Percentiles rank a stretch among this genome's conserved stretches.
These are phyloP conservation scores for Wickerhamomyces sp. DNA, from an alignment of 1,139 yeast genomes.

Conservation along the genomic window DNA sequence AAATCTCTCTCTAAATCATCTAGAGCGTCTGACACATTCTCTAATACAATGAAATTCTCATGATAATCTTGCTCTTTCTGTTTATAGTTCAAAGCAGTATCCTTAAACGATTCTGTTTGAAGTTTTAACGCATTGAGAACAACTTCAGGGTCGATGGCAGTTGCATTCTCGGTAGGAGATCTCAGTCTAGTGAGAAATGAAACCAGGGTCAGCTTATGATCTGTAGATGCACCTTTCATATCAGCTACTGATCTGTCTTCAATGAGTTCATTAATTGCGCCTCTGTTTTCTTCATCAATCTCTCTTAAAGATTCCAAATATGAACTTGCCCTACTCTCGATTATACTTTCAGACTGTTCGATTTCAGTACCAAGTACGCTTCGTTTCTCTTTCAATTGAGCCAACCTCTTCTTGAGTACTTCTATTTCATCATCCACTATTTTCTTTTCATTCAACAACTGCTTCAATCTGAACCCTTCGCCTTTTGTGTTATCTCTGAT, in stretches of 20 bases:
- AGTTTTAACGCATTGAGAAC: constrained; percentile 25
- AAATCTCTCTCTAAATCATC: constrained; percentile 16
- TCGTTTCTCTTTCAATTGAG: constrained; percentile 36
- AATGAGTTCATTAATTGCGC: constrained; percentile 27
- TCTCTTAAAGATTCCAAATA: constrained; percentile 38
- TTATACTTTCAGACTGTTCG: constrained; percentile 46
- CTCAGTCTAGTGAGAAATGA: no score
- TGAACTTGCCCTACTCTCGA: constrained; percentile 46
- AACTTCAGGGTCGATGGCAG: constrained; percentile 7
- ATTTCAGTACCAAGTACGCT: constrained; percentile 39
- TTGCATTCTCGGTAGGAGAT: neutral
- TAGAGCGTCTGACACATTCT: constrained; percentile 30
- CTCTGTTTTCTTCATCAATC: constrained; percentile 38
- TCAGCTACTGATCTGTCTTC: constrained; percentile 20
- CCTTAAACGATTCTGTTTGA: constrained; percentile 27
- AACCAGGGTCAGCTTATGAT: no score
- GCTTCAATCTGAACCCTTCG: constrained; percentile 42
- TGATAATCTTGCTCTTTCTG: constrained; percentile 20
- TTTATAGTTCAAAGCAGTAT: constrained; percentile 19
- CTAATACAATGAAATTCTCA: constrained; percentile 34
- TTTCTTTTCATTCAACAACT: constrained; percentile 35
- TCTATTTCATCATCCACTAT: constrained; percentile 42
- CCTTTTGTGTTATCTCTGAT: constrained; percentile 40
- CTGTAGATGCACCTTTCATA: neutral
- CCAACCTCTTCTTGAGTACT: constrained; percentile 37